Conservation (phyloP, 805 yeast species). For the Dipodascopsis uninucleata region DNA sequence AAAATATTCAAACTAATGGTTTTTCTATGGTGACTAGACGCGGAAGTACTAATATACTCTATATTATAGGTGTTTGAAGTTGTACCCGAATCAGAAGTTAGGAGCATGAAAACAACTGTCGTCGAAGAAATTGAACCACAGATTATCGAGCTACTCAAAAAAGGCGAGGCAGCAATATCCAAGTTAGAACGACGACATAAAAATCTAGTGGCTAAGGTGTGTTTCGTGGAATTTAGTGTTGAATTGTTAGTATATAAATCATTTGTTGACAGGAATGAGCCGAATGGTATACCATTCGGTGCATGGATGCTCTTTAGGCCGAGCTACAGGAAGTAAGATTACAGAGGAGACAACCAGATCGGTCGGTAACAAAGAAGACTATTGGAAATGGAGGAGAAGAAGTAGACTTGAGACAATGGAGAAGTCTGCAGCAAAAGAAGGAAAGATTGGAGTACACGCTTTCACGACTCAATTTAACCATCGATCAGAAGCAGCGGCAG, state of each 20-base stretch:
- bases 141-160: conserved; percentile 27
- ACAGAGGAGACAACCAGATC: conserved; percentile 18
- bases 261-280: too few species aligned
- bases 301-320: conserved; percentile 21
- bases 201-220: conserved; percentile 27
- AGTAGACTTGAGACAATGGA: conserved; percentile 21
- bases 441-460: conserved; percentile 28
- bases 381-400: neutral
- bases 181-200: conserved; percentile 32
- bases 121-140: conserved; percentile 34
- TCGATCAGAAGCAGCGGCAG: conserved; percentile 29
- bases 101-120: conserved; percentile 26
- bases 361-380: neutral
- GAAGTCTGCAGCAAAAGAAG: conserved; percentile 24
- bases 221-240: neutral
- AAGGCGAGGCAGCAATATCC: conserved; percentile 29
- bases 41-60: neutral
- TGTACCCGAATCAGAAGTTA: conserved; percentile 32
- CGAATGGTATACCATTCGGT: too few species aligned
- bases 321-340: conserved; percentile 33
- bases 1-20: neutral
- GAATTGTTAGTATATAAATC: neutral
- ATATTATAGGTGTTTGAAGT: conserved; percentile 31
- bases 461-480: conserved; percentile 25
- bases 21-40: neutral